Conservation (phyloP, 768 basidiomycete species). For the Royoungia palumana region DNA sequence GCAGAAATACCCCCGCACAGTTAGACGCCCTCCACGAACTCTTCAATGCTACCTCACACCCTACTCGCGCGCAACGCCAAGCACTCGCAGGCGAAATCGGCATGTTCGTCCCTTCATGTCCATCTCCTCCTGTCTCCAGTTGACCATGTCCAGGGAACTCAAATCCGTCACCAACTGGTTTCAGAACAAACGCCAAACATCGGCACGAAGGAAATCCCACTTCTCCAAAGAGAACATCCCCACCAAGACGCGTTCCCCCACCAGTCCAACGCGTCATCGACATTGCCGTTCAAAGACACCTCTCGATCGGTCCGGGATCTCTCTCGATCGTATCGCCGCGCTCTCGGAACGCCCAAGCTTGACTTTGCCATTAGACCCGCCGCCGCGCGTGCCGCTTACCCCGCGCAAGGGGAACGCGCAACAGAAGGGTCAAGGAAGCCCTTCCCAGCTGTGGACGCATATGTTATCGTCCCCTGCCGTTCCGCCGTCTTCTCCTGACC, state of each 20-base stretch:
- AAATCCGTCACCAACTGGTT: constrained; percentile 79
- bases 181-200: constrained; percentile 71
- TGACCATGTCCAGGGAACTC: constrained; percentile 46
- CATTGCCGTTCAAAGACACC: constrained; percentile 11
- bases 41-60: constrained; percentile 38
- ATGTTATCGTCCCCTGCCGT: constrained; percentile 28
- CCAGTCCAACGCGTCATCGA: constrained; percentile 8
- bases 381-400: constrained; percentile 21
- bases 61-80: constrained; percentile 41
- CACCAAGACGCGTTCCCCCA: neutral
- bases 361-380: constrained; percentile 4
- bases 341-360: constrained; percentile 29
- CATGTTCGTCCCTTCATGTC: constrained; percentile 28
- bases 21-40: constrained; percentile 33
- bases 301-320: constrained; percentile 25
- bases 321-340: constrained; percentile 30
- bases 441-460: constrained; percentile 28
- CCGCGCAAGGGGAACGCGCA: constrained; percentile 23
- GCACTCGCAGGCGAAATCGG: constrained; percentile 37
- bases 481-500: constrained; percentile 18
- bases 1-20: constrained; percentile 34
- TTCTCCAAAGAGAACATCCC: constrained; percentile 24
- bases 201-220: constrained; percentile 21
- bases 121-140: neutral
- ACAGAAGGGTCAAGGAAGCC: constrained; percentile 5